phyloP scores from a whole-genome alignment of 495 filamentous ascomycete species.

The Penicillium samsonianum region DNA sequence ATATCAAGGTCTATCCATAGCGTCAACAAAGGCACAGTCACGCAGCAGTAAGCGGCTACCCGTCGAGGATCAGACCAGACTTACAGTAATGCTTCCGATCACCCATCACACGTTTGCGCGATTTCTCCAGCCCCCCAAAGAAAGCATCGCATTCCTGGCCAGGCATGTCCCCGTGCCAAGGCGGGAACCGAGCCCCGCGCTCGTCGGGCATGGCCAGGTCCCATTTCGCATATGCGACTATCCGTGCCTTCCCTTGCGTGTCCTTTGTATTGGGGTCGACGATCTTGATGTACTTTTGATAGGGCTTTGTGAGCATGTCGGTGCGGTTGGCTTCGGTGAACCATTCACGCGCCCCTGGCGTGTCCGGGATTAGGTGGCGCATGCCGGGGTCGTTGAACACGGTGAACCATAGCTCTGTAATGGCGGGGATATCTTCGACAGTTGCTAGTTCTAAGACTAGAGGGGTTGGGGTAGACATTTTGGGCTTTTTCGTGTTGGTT shows the following conservation, averaged over 20 bases:
- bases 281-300: conserved; percentile 32
- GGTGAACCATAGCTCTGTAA: conserved; percentile 29
- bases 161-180: conserved; percentile 29
- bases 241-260: conserved; percentile 17
- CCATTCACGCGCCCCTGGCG: conserved; percentile 30
- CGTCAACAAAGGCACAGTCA: background rate
- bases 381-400: conserved; percentile 28
- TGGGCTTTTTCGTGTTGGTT: background rate
- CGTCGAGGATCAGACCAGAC: background rate
- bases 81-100: conserved; percentile 32
- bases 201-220: conserved; percentile 23
- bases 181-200: conserved; percentile 30
- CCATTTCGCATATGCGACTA: conserved; percentile 35
- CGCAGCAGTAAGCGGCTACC: background rate
- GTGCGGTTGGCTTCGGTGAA: conserved; percentile 19
- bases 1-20: conserved; percentile 45
- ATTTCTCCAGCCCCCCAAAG: conserved; percentile 19
- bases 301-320: conserved; percentile 27
- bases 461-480: conserved; percentile 7
- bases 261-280: conserved; percentile 22
- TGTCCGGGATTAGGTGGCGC: conserved; percentile 26
- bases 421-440: conserved; percentile 25
- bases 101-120: conserved; percentile 27
- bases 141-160: conserved; percentile 20
- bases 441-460: conserved; percentile 24